Conservation (phyloP, 2,329 filamentous ascomycete genomes). For the Claviceps pusilla region DNA sequence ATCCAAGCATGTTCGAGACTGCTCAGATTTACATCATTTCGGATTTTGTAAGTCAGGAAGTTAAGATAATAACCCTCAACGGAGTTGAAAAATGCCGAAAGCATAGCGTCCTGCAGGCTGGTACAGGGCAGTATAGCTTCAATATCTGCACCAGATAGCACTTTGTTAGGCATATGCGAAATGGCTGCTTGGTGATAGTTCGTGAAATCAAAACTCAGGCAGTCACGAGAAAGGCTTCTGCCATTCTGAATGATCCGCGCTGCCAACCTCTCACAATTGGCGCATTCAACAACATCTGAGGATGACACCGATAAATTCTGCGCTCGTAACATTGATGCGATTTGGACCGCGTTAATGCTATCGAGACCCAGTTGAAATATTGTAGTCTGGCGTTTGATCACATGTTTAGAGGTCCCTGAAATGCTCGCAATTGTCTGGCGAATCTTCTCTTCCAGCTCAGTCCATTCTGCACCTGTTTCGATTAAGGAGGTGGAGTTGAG, state of each 20-base stretch:
- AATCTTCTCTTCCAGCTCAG: slow-evolving; percentile 33
- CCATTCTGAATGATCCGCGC: slow-evolving; percentile 11
- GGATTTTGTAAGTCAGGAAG: slow-evolving; percentile 41
- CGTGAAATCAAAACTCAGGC: slow-evolving; percentile 20
- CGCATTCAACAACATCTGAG: slow-evolving; percentile 57
- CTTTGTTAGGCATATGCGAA: slow-evolving; percentile 12
- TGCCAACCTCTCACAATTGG: slow-evolving; percentile 29
- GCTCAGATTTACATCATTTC: slow-evolving; percentile 20
- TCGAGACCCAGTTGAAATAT: slow-evolving; percentile 84
- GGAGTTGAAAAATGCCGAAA: slow-evolving; percentile 58
- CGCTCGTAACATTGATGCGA: slow-evolving; percentile 52
- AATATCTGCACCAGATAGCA: slow-evolving; percentile 19
- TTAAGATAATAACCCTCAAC: slow-evolving; percentile 62
- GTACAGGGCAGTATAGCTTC: slow-evolving; percentile 62
- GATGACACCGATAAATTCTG: slow-evolving; percentile 45
- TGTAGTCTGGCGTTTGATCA: slow-evolving; percentile 47
- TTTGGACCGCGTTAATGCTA: slow-evolving; percentile 73
- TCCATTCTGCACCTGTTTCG: slow-evolving; percentile 27
- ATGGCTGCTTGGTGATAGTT: slow-evolving; percentile 22
- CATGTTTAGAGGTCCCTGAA: slow-evolving; percentile 31
- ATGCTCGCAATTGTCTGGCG: slow-evolving; percentile 43
- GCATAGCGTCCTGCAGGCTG: slow-evolving; percentile 62
- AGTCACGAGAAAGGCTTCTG: neutral
- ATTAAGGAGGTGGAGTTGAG: slow-evolving; percentile 3
- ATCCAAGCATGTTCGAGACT: slow-evolving; percentile 45